Evolutionary conservation across 1,139 yeast genomes (phyloP).

Genomic region (Candida buenavistaensis): DNA sequence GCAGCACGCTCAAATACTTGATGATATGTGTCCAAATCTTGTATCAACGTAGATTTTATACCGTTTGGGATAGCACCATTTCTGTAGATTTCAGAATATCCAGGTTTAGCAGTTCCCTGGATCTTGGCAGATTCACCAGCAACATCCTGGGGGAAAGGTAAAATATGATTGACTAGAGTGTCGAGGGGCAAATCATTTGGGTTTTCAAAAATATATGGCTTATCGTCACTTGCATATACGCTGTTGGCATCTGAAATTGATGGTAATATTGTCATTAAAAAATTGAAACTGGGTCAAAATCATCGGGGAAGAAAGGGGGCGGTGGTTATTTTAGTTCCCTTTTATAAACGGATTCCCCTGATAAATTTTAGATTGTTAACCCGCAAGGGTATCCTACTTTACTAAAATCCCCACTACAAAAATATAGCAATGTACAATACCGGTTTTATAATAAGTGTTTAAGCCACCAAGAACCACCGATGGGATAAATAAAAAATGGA

Average conservation of each 20-base stretch:
- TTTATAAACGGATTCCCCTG: no score
- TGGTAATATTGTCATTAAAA: slow-evolving; percentile 8
- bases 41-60: slow-evolving; percentile 22
- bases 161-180: slow-evolving; percentile 17
- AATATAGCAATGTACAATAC: no score
- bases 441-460: no score
- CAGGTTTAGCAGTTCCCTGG: slow-evolving; percentile 30
- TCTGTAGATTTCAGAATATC: slow-evolving; percentile 35
- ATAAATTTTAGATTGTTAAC: no score
- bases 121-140: slow-evolving; percentile 23
- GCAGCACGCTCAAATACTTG: slow-evolving; percentile 25
- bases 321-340: no score
- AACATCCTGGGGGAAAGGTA: slow-evolving; percentile 26
- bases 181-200: slow-evolving; percentile 17
- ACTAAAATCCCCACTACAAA: no score
- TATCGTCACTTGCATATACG: slow-evolving; percentile 13
- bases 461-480: no score
- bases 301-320: not conserved
- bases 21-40: slow-evolving; percentile 31
- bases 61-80: slow-evolving; percentile 25
- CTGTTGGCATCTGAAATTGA: slow-evolving; percentile 12
- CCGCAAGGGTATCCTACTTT: no score
- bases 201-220: slow-evolving; percentile 19
- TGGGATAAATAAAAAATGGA: no score
- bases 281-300: not conserved